A percentile compares a stretch with the other conserved stretches of the same genome.
phyloP scores from a whole-genome alignment of 2,329 filamentous ascomycete species.

The Alternaria incomplexa region DNA sequence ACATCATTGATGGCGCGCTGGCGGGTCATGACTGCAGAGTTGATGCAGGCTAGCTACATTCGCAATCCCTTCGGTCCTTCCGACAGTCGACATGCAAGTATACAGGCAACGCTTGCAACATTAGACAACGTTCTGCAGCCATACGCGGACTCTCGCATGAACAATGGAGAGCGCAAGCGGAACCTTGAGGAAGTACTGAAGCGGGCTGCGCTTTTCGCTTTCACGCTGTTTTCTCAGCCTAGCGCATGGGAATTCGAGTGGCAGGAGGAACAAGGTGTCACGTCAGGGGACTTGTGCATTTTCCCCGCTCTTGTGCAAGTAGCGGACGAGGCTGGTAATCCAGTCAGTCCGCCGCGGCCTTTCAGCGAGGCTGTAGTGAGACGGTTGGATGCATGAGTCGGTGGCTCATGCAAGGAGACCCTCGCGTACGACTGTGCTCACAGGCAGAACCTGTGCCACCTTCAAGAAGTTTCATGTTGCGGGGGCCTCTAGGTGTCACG shows the following conservation, averaged over 20 bases:
- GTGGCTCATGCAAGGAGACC: background rate
- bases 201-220: slow-evolving; percentile 42
- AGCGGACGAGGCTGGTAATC: slow-evolving; percentile 36
- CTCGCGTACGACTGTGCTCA: background rate
- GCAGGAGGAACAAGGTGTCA: slow-evolving; percentile 28
- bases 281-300: slow-evolving; percentile 39
- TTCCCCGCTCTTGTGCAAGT: slow-evolving; percentile 46
- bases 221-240: slow-evolving; percentile 45
- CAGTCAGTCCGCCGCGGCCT: slow-evolving; percentile 31
- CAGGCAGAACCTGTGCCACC: background rate
- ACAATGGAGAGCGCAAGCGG: slow-evolving; percentile 32
- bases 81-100: slow-evolving; percentile 34
- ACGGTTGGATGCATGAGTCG: slow-evolving; percentile 27
- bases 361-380: slow-evolving; percentile 40
- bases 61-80: slow-evolving; percentile 29
- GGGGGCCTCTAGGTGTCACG: rapidly evolving
- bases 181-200: slow-evolving; percentile 47
- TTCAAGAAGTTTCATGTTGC: background rate
- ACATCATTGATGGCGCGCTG: slow-evolving; percentile 32
- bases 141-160: slow-evolving; percentile 33
- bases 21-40: slow-evolving; percentile 39
- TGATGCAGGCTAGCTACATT: slow-evolving; percentile 35
- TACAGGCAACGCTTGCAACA: slow-evolving; percentile 22
- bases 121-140: slow-evolving; percentile 38
- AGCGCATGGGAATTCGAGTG: slow-evolving; percentile 44